These are phyloP conservation scores for Puccinia coronata DNA, from an alignment of 1,284 basidiomycete species.

Conservation along the genomic window DNA sequence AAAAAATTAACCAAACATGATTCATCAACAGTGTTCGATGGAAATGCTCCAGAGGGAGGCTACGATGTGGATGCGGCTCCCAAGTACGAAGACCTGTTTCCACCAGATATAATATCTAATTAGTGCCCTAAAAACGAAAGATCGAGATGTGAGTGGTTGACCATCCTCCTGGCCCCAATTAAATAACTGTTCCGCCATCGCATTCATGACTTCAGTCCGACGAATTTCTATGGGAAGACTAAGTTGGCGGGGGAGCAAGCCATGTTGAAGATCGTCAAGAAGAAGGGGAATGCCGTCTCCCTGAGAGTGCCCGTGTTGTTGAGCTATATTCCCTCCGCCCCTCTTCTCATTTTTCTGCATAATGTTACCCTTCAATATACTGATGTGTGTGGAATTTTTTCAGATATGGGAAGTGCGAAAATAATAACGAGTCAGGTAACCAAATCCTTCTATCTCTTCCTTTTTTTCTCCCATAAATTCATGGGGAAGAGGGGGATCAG, in stretches of 20 bases:
- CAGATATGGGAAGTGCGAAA: slow-evolving; percentile 75
- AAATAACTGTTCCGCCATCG: not conserved
- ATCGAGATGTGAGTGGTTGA: no score
- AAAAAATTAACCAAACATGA: not conserved
- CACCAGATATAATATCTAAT: not conserved
- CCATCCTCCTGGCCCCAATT: not conserved
- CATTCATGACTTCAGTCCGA: slow-evolving; percentile 11
- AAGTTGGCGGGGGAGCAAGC: slow-evolving; percentile 75
- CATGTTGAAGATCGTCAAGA: slow-evolving; percentile 63
- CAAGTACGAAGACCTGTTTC: slow-evolving; percentile 56
- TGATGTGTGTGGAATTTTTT: not conserved
- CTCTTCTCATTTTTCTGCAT: no score
- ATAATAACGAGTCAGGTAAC: slow-evolving; percentile 68
- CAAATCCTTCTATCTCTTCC: not conserved
- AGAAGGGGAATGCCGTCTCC: slow-evolving; percentile 65
- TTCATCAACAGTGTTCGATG: slow-evolving; percentile 68
- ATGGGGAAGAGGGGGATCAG: no score
- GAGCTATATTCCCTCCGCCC: not conserved
- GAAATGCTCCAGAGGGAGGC: slow-evolving; percentile 74
- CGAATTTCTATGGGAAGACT: slow-evolving; percentile 72
- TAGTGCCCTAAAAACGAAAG: no score
- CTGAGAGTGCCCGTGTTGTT: slow-evolving; percentile 78
- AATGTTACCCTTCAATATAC: not conserved
- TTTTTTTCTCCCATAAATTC: not conserved
- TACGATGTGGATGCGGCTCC: slow-evolving; percentile 71